Base-by-base conservation (phyloP, 768 basidiomycete species). In the Sporobolomyces roseus region DNA sequence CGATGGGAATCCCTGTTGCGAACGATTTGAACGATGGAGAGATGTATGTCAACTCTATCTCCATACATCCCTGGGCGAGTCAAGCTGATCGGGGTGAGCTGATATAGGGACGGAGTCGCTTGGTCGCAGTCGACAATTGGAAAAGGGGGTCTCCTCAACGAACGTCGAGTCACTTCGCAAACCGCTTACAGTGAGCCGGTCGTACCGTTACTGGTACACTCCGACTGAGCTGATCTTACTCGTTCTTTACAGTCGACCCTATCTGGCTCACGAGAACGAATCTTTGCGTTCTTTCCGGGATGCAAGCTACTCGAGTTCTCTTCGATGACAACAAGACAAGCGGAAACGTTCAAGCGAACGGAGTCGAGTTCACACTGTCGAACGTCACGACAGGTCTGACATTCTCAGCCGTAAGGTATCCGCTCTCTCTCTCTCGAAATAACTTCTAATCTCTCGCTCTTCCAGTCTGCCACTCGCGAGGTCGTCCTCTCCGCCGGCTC, bases 221-320 rank as follows among this genome's bases (percentile, higher is more conserved):
- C 38, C 38, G 38, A 17, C 17, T 17, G 38, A 41, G 10, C 17
- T 41, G 38, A 9, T 36, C n/a, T n/a, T n/a, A n/a, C 54, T 56
- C 54, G 36, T 27, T 14, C 12, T 8, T 53, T 23, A 43, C 62
- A 63, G 66, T 62, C 54, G 38, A 33, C 5, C 66, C 61, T 1
- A 35, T 51, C 14, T 43, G 48, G 30, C 30, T 33, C 21, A 51
- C n/a, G n/a, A 43, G 66, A 25, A 19, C 74, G 36, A 80, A 81
- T 69, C 75, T 80, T 8, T 75, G 78, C 73, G 78, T 81, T 61
- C 71, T 81, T 32, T 78, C 80, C 3, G 77, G 78, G 48, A 77
- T 79, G 32, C 80, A 80, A 33, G 80, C 80, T 13, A 79, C 79
- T 36, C 56, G 36, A 19, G 51, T 70, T n/a, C 32, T 59, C 36